These are phyloP conservation scores for Pseudogymnoascus verrucosus DNA, from an alignment of 2,329 filamentous ascomycete genomes.

Conservation along the genomic window DNA sequence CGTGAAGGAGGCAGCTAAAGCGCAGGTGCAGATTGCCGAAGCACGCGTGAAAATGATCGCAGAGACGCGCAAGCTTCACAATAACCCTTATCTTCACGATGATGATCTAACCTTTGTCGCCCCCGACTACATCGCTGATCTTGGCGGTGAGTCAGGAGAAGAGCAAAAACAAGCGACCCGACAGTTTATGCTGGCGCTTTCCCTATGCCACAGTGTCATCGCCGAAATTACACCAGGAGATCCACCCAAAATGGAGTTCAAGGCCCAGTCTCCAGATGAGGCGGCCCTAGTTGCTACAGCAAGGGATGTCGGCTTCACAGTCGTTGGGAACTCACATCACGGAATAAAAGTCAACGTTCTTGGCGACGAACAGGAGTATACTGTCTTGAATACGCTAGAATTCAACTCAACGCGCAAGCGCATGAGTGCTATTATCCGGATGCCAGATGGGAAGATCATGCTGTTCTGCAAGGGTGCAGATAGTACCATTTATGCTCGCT, in stretches of 20 bases:
- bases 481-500: conserved; percentile 89
- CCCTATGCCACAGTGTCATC: conserved; percentile 95
- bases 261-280: conserved; percentile 94
- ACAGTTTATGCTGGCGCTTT: conserved; percentile 88
- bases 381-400: conserved; percentile 87
- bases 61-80: conserved; percentile 65
- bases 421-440: conserved; percentile 94
- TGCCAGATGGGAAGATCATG: conserved; percentile 84
- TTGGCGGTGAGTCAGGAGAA: conserved; percentile 66
- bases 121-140: conserved; percentile 77
- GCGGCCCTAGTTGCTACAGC: conserved; percentile 90
- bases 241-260: conserved; percentile 84
- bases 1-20: conserved; percentile 67
- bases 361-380: conserved; percentile 77
- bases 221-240: conserved; percentile 86
- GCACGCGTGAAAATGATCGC: conserved; percentile 67
- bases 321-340: conserved; percentile 70
- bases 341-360: conserved; percentile 80
- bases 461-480: conserved; percentile 97
- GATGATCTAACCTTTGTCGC: conserved; percentile 89
- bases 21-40: conserved; percentile 67
- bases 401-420: conserved; percentile 96
- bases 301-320: conserved; percentile 89
- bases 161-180: conserved; percentile 73
- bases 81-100: conserved; percentile 87